Conservation (phyloP, 129 eudicot species). For the Lonicera japonica region DNA sequence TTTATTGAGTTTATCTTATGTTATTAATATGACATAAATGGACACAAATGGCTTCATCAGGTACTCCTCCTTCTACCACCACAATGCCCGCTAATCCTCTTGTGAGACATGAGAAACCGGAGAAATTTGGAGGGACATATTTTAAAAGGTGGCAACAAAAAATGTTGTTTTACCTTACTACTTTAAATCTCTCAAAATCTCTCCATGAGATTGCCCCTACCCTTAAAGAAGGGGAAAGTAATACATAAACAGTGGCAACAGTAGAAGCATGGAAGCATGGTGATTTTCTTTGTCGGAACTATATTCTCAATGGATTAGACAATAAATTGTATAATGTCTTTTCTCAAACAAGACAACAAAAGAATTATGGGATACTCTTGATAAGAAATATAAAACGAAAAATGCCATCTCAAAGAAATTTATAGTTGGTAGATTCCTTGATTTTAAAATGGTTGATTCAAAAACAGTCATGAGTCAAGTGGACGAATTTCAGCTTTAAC, state of each 20-base stretch:
- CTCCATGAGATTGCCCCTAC: neutral
- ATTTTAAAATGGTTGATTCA: neutral
- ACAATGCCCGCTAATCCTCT: neutral
- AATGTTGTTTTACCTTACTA: neutral
- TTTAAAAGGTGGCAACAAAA: slow-evolving; percentile 7
- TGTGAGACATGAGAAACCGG: neutral
- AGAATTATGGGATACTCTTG: neutral
- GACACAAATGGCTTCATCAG: too few relatives aligned
- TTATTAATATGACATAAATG: too few relatives aligned
- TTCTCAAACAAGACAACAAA: neutral
- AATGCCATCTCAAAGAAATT: neutral
- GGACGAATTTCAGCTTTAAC: neutral
- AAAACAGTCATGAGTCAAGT: slow-evolving; percentile 1
- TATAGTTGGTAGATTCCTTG: neutral
- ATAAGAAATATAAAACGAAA: neutral
- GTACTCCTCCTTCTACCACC: too few relatives aligned
- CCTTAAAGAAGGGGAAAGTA: neutral
- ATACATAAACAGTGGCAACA: neutral
- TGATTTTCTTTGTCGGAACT: neutral
- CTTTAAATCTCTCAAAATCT: neutral
- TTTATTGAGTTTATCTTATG: too few relatives aligned
- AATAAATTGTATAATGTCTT: neutral
- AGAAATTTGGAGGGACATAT: neutral
- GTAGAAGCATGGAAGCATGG: neutral
- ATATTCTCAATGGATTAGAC: neutral